Evolutionary conservation across 208 protist species (phyloP).

Genomic region (Acanthamoeba sp.): DNA sequence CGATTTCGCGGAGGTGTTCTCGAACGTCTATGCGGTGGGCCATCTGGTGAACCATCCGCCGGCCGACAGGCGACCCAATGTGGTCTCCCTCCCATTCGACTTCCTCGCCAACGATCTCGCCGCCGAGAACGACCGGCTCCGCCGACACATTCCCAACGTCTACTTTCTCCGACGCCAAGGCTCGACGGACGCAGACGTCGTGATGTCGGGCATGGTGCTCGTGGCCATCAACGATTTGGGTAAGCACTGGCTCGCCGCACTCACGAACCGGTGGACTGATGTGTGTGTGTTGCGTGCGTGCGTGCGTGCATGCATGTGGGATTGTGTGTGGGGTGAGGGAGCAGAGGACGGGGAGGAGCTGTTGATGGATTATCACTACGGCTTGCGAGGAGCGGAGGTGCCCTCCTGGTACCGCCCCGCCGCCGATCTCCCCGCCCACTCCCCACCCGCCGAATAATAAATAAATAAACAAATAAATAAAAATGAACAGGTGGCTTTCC

Average conservation of each 20-base stretch:
- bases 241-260: neutral
- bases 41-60: slow-evolving; percentile 58
- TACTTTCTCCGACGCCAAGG: slow-evolving; percentile 30
- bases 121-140: neutral
- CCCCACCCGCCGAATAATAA: neutral
- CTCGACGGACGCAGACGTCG: neutral
- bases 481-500: no score
- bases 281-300: no score
- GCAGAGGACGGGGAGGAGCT: slow-evolving; percentile 51
- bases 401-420: slow-evolving; percentile 36
- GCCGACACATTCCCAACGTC: slow-evolving; percentile 4
- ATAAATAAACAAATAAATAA: neutral
- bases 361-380: slow-evolving; percentile 66
- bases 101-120: neutral
- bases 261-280: no score
- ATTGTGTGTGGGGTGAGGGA: no score
- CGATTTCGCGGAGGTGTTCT: slow-evolving; percentile 14
- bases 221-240: slow-evolving; percentile 3
- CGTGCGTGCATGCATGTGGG: no score
- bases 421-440: neutral
- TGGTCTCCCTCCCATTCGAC: slow-evolving; percentile 2
- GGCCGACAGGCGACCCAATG: neutral
- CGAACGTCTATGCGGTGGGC: slow-evolving; percentile 3
- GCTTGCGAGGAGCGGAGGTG: neutral
- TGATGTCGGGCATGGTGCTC: neutral